Base-by-base conservation (phyloP, 2,329 filamentous ascomycete genomes). In the Claviceps monticola region DNA sequence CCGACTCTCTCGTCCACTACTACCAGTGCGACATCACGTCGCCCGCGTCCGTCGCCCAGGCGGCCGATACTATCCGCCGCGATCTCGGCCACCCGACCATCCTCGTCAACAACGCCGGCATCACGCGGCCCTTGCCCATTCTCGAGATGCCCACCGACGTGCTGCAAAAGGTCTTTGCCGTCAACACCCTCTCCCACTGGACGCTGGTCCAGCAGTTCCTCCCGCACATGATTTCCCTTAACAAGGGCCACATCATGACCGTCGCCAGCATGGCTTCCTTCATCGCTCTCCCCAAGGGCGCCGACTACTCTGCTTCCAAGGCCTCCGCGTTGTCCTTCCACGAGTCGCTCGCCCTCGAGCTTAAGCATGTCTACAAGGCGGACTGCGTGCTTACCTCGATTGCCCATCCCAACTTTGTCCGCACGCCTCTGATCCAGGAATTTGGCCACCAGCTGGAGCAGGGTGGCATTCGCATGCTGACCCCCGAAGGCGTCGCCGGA, bases 191-290 rank as follows among this genome's bases (percentile, higher is more conserved):
- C 19, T 70, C 79, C 0, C 79, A 86, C 66, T 86, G 79, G 71
- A 79, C 73, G 65, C 73, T 81, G 2, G 69, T 74, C 0, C 75
- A 80, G 58, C 75, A 83, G 56, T 87, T 87, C 64, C 69, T 88
- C 1, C 84, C 84, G 0, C 61, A 66, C 56, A 84, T 88, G 75
- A 68, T 83, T 46, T 61, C 67, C 23, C 59, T 61, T 5, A 79
- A 86, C 68, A 83, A 88, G 67, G 84, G 84, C 50, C 84, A 85
- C 69, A 65, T 88, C 45, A 78, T 88, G 37, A 87, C 81, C 0
- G 75, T 88, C 11, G 82, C 84, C 14, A 81, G 76, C n/a, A 70
- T 80, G 43, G 82, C 83, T 0, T 76, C 76, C 11, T 85, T 79
- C 61, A 62, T 79, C 4, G 70, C 75, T 1, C 73, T 80, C 0